Evolutionary conservation across 805 yeast genomes (phyloP), one percentile per base, ranked within the genome.

Genomic region (Lipomyces sp.): DNA sequence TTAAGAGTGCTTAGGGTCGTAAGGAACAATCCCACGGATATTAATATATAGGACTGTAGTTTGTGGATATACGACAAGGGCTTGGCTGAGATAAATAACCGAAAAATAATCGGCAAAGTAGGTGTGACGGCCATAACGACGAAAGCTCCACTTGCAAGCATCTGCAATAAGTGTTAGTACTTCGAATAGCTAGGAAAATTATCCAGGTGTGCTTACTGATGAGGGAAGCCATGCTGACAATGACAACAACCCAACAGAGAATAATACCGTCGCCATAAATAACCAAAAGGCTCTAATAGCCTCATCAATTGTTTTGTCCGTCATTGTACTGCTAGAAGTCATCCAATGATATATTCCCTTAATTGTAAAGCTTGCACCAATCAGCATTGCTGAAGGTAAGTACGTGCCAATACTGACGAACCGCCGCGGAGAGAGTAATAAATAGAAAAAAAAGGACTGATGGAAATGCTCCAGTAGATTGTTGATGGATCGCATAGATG

Each of bases 371-470:
- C 90, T 78, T 3, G 85, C 83, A 0, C 95, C 89, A 3, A 90
- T 77, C 5, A 90, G 79, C 58, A 89, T 87, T 0, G 96, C 97
- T 2, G 94, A 82, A 0, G 98, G 98, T 60, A 95, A 80, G 75
- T 94, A 95, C 24, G 96, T 91, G 3, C 97, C 98, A 69, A 95
- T 93, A 4, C 97, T 91, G 18, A 95, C 97, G 80, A 95, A 95
- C 65, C 84, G 77, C 64, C 83, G 80, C 32, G 98, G 96, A 0
- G 91, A 85, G 59, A 95, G 77, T 78, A 95, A 76, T 71, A 94
- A 82, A 79, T 94, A 95, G 75, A 93, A 95, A 81, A 95, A 95
- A 74, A 92, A 95, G 0, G 97, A 91, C 78, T 95, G 99, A 78
- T 95, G 99, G 78, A 94, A 94, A 76, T 94, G 96, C 77, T 95